A percentile compares a stretch with the other conserved stretches of the same genome.
phyloP scores from a whole-genome alignment of 1,284 basidiomycete genomes.

The Cryptococcus deneoformans region DNA sequence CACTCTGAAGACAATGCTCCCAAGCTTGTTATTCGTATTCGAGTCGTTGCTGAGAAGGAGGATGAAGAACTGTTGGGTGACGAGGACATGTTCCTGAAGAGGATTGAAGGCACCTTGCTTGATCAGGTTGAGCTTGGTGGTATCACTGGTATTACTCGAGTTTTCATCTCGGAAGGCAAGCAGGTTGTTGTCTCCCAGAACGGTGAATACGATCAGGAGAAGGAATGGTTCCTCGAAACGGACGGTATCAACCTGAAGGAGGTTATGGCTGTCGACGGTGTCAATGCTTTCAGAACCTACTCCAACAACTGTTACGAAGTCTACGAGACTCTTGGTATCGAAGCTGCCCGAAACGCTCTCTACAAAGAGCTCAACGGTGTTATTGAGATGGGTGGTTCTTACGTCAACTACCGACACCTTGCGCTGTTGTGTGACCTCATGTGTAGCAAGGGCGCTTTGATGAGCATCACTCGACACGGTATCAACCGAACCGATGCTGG shows the following conservation, averaged over 20 bases:
- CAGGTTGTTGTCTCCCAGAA: constrained; percentile 62
- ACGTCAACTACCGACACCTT: constrained; percentile 98
- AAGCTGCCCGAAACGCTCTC: constrained; percentile 91
- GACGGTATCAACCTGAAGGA: constrained; percentile 93
- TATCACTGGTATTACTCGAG: constrained; percentile 85
- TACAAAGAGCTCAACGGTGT: constrained; percentile 89
- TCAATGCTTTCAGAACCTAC: constrained; percentile 87
- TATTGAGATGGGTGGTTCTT: constrained; percentile 99
- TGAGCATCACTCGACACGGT: constrained; percentile 99
- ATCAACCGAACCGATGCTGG: constrained; percentile 98
- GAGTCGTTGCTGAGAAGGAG: constrained; percentile 83
- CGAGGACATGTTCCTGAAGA: constrained; percentile 95
- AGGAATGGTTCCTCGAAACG: constrained; percentile 97
- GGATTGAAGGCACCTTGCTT: constrained; percentile 93
- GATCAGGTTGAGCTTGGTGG: constrained; percentile 95
- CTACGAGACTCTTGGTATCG: constrained; percentile 96
- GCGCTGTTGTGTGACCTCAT: constrained; percentile 91
- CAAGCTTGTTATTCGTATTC: constrained; percentile 95
- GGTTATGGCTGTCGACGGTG: constrained; percentile 92
- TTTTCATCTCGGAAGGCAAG: constrained; percentile 91
- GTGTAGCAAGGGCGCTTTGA: constrained; percentile 92
- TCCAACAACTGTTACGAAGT: constrained; percentile 98
- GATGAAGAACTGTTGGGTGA: constrained; percentile 82
- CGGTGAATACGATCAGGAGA: constrained; percentile 56
- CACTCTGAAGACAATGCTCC: constrained; percentile 99